These are phyloP conservation scores for Saccharata proteae DNA, from an alignment of 2,329 filamentous ascomycete species.

Conservation along the genomic window DNA sequence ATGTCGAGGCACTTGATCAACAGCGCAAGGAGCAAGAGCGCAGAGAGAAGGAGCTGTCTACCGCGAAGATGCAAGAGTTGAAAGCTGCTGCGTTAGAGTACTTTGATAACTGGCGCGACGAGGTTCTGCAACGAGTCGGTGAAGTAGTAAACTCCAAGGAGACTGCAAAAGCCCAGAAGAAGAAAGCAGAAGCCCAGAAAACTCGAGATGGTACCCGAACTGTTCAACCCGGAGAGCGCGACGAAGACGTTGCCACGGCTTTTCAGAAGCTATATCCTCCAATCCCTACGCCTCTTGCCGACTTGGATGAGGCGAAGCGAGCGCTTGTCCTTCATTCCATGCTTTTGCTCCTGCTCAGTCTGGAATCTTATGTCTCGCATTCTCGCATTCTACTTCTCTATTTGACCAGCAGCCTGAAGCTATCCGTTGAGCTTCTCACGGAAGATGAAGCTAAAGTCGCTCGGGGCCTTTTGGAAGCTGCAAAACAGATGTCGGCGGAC, in stretches of 20 bases:
- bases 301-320: conserved; percentile 48
- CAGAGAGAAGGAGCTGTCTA: conserved; percentile 38
- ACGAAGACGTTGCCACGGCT: conserved; percentile 17
- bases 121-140: conserved; percentile 56
- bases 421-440: conserved; percentile 52
- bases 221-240: conserved; percentile 14
- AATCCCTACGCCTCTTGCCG: conserved; percentile 37
- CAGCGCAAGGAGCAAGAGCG: conserved; percentile 21
- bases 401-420: conserved; percentile 55
- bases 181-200: conserved; percentile 11
- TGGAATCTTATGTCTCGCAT: conserved; percentile 68
- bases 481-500: conserved; percentile 55
- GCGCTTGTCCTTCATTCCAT: conserved; percentile 59
- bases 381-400: conserved; percentile 61
- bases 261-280: conserved; percentile 21
- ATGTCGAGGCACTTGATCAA: conserved; percentile 9
- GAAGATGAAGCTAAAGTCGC: conserved; percentile 67
- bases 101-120: conserved; percentile 71
- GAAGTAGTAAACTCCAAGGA: conserved; percentile 44
- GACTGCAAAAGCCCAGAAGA: conserved; percentile 19
- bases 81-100: conserved; percentile 57
- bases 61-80: conserved; percentile 46
- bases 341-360: conserved; percentile 59
- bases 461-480: conserved; percentile 59
- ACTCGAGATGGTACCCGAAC: conserved; percentile 9